Percentiles rank a stretch among this genome's conserved stretches.
These are phyloP conservation scores for Geoglossum cookeanum DNA, from an alignment of 2,329 filamentous ascomycete genomes.

Conservation along the genomic window DNA sequence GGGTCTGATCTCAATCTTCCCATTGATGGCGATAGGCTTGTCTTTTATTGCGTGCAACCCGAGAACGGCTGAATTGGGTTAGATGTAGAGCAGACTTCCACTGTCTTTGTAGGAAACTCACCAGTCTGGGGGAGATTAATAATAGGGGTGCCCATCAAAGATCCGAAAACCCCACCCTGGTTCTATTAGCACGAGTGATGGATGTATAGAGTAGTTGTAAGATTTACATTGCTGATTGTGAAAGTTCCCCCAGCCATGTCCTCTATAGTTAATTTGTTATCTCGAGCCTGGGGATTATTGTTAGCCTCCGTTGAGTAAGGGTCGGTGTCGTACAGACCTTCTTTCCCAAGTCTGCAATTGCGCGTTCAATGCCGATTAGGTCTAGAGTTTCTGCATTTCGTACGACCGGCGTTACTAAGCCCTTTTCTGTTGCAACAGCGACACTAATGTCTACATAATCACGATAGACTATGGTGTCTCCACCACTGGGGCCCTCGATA, in stretches of 20 bases:
- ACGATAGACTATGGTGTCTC: conserved; percentile 93
- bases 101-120: conserved; percentile 11
- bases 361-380: conserved; percentile 70
- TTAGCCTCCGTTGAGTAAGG: background rate
- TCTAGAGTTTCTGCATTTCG: conserved; percentile 82
- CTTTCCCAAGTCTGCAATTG: conserved; percentile 85
- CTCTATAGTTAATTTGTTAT: conserved; percentile 93
- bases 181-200: conserved; percentile 8
- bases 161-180: conserved; percentile 78
- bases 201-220: background rate
- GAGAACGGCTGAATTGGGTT: conserved; percentile 40
- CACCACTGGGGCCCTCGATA: conserved; percentile 85
- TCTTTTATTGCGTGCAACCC: conserved; percentile 96
- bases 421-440: conserved; percentile 93
- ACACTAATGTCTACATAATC: conserved; percentile 98
- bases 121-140: conserved; percentile 90
- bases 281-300: conserved; percentile 46
- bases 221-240: conserved; percentile 70
- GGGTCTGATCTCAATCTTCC: conserved; percentile 83
- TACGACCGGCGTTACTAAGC: conserved; percentile 88
- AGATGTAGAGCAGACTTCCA: background rate
- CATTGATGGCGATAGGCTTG: conserved; percentile 70
- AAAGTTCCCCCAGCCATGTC: conserved; percentile 98
- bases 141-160: conserved; percentile 92
- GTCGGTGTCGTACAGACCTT: conserved; percentile 43